These are phyloP conservation scores for Ceratocystis ficicola DNA, from an alignment of 2,329 filamentous ascomycete species.

Conservation along the genomic window DNA sequence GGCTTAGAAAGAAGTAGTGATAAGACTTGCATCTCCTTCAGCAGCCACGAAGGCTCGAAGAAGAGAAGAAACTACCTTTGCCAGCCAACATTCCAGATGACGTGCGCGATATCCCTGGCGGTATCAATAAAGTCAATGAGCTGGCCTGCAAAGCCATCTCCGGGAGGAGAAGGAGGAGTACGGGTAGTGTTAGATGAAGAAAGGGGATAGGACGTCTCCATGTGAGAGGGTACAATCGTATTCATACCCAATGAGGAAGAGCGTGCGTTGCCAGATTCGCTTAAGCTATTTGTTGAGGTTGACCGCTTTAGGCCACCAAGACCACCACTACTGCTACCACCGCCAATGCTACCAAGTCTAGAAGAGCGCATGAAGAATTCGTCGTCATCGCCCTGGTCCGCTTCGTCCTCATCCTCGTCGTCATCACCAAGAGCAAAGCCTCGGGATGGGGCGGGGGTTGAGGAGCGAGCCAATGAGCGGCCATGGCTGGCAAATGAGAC, in stretches of 20 bases:
- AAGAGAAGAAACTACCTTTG: constrained; percentile 33
- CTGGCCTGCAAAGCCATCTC: constrained; percentile 58
- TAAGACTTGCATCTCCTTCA: constrained; percentile 7
- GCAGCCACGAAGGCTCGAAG: constrained; percentile 9
- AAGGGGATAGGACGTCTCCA: constrained; percentile 42
- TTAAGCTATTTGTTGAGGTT: constrained; percentile 38
- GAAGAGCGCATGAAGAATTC: constrained; percentile 15
- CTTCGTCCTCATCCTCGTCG: constrained; percentile 16
- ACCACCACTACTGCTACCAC: constrained; percentile 6
- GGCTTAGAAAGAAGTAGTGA: not conserved
- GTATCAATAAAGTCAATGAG: constrained; percentile 72
- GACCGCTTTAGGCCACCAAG: constrained; percentile 35
- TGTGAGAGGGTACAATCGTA: constrained; percentile 59
- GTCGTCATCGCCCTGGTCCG: constrained; percentile 23
- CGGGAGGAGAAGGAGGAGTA: constrained; percentile 29
- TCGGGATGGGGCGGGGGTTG: constrained; percentile 24
- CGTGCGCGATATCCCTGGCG: constrained; percentile 56
- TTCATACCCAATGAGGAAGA: constrained; percentile 81
- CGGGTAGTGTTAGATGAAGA: not conserved
- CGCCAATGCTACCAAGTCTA: constrained; percentile 13
- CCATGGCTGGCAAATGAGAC: constrained; percentile 21
- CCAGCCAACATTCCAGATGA: constrained; percentile 61
- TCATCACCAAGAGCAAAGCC: constrained; percentile 23
- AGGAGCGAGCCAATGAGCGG: constrained; percentile 19
- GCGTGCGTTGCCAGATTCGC: constrained; percentile 52